Percentiles rank a stretch among this genome's conserved stretches.
phyloP scores from a whole-genome alignment of 1,139 yeast species.

The Meyerozyma elateridarum region DNA sequence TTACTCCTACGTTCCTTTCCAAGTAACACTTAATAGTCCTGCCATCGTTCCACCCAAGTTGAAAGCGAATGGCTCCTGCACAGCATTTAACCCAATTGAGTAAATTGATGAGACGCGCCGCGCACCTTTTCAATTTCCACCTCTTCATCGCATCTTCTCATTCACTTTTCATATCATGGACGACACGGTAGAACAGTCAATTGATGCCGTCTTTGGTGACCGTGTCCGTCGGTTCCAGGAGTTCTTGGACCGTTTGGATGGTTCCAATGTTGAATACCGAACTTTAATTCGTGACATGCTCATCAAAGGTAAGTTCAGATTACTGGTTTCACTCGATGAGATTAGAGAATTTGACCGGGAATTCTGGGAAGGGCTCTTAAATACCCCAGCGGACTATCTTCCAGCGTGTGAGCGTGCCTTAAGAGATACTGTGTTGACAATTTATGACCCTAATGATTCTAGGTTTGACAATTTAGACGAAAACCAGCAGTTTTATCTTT shows the following conservation, averaged over 20 bases:
- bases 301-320: slow-evolving; percentile 58
- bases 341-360: slow-evolving; percentile 76
- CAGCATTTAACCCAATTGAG: slow-evolving; percentile 24
- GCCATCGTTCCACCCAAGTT: too few species aligned
- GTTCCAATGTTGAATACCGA: slow-evolving; percentile 55
- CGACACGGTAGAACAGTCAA: slow-evolving; percentile 25
- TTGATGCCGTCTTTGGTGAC: slow-evolving; percentile 61
- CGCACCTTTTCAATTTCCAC: slow-evolving; percentile 4
- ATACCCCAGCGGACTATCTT: slow-evolving; percentile 75
- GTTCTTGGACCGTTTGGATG: slow-evolving; percentile 58
- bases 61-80: too few species aligned
- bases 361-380: slow-evolving; percentile 74
- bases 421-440: slow-evolving; percentile 70
- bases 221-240: slow-evolving; percentile 87
- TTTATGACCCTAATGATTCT: slow-evolving; percentile 53
- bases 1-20: too few species aligned
- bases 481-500: slow-evolving; percentile 66
- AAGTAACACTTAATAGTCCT: too few species aligned
- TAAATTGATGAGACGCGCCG: slow-evolving; percentile 32
- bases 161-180: slow-evolving; percentile 6
- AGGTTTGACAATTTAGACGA: slow-evolving; percentile 50
- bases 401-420: slow-evolving; percentile 91
- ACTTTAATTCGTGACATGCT: slow-evolving; percentile 71
- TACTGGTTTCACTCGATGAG: slow-evolving; percentile 79
- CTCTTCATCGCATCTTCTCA: slow-evolving; percentile 4